Base-by-base conservation (phyloP, 169 alveolate genomes). In the Theileria sp. region DNA sequence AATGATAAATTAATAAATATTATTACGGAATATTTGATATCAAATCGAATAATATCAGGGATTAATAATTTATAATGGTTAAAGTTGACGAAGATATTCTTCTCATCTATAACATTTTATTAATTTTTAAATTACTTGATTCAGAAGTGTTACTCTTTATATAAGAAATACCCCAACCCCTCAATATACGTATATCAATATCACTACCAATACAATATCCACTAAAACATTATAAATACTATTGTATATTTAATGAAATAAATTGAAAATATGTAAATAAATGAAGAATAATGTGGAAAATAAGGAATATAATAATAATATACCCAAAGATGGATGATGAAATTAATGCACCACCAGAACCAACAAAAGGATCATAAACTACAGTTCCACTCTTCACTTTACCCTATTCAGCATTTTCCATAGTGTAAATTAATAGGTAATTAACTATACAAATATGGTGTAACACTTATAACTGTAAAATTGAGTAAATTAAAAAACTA, bases 311-410 rank as follows among this genome's bases (percentile, higher is more conserved):
- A n/a, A n/a, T n/a, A n/a, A n/a, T n/a, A n/a, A n/a, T n/a, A n/a
- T 25, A 82, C 83, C 88, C 90, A 49, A 77, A 61, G 64, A 91
- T 89, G 54, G 98, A 84, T 30, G 98, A 94, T 13, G 99, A 94
- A 0, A 97, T 93, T 62, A 96, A 85, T 36, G 96, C 87, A 30
- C 98, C 96, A 0, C 98, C 99, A 5, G 99, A 96, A n/a, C 99
- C 99, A 3, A 95, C 98, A 83, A 97, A 97, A n/a, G 99, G 99
- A 81, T 97, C 99, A 79, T 92, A 88, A 19, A 90, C 93, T 56
- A 90, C 87, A 34, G 78, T 58, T 13, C 92, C 92, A 26, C 50
- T 87, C 66, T 75, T 85, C 7, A 88, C 80, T 44, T 58, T 17
- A 25, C 76, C 90, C 88, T 81, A 66, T 0, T 36, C 0, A 17